Evolutionary conservation across 371 early-diverging fungal genomes (phyloP).

Genomic region (Choanephora cucurbitarum): DNA sequence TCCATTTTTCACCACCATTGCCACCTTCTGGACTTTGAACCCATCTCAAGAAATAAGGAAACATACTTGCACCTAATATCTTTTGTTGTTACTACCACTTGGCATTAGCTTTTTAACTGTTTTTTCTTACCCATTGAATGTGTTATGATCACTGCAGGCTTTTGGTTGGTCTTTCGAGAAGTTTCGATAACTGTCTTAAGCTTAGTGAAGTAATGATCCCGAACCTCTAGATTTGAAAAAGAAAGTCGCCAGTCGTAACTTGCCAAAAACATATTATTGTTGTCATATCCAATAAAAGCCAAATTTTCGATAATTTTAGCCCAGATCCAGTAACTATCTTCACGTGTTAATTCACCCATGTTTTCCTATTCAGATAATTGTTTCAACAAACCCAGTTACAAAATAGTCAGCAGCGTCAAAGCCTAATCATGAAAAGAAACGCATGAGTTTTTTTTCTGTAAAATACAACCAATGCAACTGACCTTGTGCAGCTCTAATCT

Average conservation of each 20-base stretch:
- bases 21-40: slow-evolving; percentile 75
- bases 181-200: slow-evolving; percentile 82
- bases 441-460: background rate
- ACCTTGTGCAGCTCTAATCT: slow-evolving; percentile 86
- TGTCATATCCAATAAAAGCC: slow-evolving; percentile 88
- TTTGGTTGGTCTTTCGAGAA: slow-evolving; percentile 43
- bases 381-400: slow-evolving; percentile 58
- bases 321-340: slow-evolving; percentile 92
- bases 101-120: too few species aligned
- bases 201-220: slow-evolving; percentile 85
- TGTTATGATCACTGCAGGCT: slow-evolving; percentile 67
- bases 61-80: slow-evolving; percentile 52
- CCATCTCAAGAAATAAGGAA: slow-evolving; percentile 93
- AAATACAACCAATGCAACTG: background rate
- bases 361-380: too few species aligned
- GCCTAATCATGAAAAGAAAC: slow-evolving; percentile 34
- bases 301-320: slow-evolving; percentile 83
- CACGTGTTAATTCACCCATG: too few species aligned
- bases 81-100: background rate
- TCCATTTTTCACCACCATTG: slow-evolving; percentile 78
- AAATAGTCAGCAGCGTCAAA: slow-evolving; percentile 94
- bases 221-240: slow-evolving; percentile 76
- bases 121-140: slow-evolving; percentile 64
- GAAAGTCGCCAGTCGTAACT: slow-evolving; percentile 94
- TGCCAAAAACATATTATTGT: slow-evolving; percentile 83